Evolutionary conservation across 2,329 filamentous ascomycete genomes (phyloP).

Genomic region (Aureobasidium subglaciale): DNA sequence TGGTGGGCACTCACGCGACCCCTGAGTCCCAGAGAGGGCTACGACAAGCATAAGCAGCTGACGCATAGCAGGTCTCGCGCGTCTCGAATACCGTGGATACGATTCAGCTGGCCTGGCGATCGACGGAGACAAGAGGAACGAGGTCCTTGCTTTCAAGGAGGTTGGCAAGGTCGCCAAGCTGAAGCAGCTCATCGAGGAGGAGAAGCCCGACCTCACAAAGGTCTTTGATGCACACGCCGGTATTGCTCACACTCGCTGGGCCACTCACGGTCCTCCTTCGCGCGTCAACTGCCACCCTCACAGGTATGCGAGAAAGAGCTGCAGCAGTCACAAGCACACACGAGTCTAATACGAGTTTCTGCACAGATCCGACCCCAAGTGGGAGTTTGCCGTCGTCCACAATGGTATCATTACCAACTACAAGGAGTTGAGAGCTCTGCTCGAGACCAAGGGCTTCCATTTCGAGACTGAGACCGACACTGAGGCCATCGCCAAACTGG

Average conservation of each 20-base stretch:
- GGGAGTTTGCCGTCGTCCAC: constrained; percentile 97
- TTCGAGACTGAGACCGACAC: constrained; percentile 99
- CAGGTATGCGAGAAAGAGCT: constrained; percentile 54
- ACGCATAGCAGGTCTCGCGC: constrained; percentile 64
- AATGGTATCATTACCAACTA: constrained; percentile 99
- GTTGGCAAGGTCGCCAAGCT: constrained; percentile 98
- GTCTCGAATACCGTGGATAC: constrained; percentile 97
- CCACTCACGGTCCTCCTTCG: constrained; percentile 91
- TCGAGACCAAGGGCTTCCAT: constrained; percentile 89
- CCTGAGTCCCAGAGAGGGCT: neutral
- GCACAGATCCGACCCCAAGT: constrained; percentile 76
- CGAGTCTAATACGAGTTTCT: neutral
- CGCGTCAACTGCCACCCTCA: constrained; percentile 97
- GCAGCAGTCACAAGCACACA: neutral
- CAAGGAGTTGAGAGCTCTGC: constrained; percentile 94
- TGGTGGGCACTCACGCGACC: constrained; percentile 51
- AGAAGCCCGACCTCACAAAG: constrained; percentile 79
- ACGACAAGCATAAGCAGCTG: constrained; percentile 15
- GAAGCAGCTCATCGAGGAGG: constrained; percentile 81
- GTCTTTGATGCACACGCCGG: constrained; percentile 96
- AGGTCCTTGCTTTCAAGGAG: constrained; percentile 96
- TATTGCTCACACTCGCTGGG: constrained; percentile 98
- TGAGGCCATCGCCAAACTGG: constrained; percentile 97
- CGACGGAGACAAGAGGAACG: constrained; percentile 98
- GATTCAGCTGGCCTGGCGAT: constrained; percentile 94